Conservation (phyloP, 352 stramenopile species). For the Aphanomyces euteiches region DNA sequence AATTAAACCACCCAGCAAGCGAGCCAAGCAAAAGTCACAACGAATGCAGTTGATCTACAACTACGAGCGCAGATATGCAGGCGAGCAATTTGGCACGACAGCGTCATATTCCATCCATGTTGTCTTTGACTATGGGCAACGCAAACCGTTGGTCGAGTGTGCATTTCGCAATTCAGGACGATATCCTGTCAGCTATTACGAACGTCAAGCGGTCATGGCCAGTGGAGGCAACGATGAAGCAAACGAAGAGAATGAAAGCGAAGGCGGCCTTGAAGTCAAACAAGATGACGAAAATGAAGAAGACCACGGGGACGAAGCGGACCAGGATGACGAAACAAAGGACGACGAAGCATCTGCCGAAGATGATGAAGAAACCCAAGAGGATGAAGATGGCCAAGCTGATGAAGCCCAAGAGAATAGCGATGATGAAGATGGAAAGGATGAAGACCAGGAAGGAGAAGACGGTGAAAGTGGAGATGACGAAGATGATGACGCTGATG, state of each 20-base stretch:
- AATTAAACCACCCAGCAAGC: background rate
- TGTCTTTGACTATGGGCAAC: slow-evolving; percentile 1
- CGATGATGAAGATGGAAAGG: background rate
- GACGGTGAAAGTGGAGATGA: background rate
- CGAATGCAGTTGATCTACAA: background rate
- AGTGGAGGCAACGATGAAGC: background rate
- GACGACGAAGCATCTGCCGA: background rate
- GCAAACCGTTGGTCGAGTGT: background rate
- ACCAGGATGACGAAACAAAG: background rate
- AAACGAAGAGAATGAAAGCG: background rate
- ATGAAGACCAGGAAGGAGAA: background rate
- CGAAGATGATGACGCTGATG: background rate
- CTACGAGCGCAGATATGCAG: slow-evolving; percentile 12
- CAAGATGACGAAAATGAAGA: slow-evolving; percentile 8
- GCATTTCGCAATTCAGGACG: slow-evolving; percentile 12
- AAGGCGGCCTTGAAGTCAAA: background rate
- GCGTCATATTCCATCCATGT: background rate
- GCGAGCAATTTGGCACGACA: slow-evolving; percentile 18
- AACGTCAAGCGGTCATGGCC: background rate
- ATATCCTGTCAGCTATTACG: slow-evolving; percentile 13
- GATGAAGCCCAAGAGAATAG: background rate
- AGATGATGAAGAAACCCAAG: background rate
- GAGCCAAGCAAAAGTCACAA: background rate
- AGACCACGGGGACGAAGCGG: background rate
- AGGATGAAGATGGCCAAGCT: background rate